Percentiles rank a stretch among this genome's conserved stretches.
These are phyloP conservation scores for Furcasterigmium furcatum DNA, from an alignment of 2,329 filamentous ascomycete genomes.

Conservation along the genomic window DNA sequence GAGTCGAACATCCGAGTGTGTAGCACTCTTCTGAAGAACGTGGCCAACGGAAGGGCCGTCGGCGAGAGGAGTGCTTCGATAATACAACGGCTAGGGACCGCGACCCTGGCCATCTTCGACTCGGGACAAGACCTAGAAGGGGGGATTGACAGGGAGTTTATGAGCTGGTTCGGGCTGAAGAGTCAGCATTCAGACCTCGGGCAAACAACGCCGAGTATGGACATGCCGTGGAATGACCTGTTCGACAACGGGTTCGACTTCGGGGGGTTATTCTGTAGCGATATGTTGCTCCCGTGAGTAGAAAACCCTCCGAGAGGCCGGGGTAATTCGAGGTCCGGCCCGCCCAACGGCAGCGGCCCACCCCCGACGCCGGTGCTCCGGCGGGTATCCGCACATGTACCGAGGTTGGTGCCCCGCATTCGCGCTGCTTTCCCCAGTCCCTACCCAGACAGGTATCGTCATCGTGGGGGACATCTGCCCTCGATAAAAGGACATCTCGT, in stretches of 20 bases:
- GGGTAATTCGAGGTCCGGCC: too few relatives aligned
- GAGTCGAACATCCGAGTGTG: constrained; percentile 6
- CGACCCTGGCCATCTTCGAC: constrained; percentile 5
- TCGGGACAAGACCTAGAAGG: background rate
- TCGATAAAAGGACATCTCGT: too few relatives aligned
- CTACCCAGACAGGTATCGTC: too few relatives aligned
- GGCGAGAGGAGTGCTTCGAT: constrained; percentile 4
- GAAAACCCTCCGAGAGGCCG: too few relatives aligned
- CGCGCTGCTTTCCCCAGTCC: too few relatives aligned
- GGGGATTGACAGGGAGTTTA: constrained; percentile 16
- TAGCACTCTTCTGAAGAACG: constrained; percentile 1
- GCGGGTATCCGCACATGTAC: too few relatives aligned
- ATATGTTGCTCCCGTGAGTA: background rate
- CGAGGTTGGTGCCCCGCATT: too few relatives aligned
- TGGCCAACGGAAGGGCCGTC: constrained; percentile 3
- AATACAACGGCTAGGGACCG: constrained; percentile 5
- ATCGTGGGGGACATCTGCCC: too few relatives aligned
- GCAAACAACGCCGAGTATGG: constrained; percentile 5
- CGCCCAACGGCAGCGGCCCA: too few relatives aligned
- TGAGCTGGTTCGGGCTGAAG: constrained; percentile 18
- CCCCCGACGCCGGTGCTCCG: too few relatives aligned
- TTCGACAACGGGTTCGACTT: constrained; percentile 6
- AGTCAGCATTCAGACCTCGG: background rate
- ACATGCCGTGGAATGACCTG: constrained; percentile 8
- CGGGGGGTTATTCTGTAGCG: constrained; percentile 1